A percentile compares a stretch with the other conserved stretches of the same genome.
Evolutionary conservation across 176 grass and related monocot genomes (phyloP).

Genomic region (Musa itinerans): DNA sequence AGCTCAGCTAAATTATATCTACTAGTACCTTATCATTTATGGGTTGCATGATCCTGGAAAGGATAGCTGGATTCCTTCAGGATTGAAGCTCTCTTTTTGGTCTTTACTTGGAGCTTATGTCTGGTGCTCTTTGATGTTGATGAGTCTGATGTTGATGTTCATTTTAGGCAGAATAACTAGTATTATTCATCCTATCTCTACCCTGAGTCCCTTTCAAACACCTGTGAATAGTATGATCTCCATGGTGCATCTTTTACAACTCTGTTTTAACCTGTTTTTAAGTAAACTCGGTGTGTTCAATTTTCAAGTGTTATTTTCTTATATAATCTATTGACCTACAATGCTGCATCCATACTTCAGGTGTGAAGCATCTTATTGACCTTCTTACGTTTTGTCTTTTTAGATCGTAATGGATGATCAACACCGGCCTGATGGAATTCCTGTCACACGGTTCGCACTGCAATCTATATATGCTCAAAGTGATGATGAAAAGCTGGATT

Average conservation of each 20-base stretch:
- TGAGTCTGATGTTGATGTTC: no score
- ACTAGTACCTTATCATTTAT: not conserved
- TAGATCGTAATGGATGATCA: slow-evolving; percentile 99
- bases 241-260: no score
- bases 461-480: slow-evolving; percentile 93
- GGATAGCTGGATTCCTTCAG: not conserved
- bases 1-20: not conserved
- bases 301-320: not conserved
- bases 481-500: slow-evolving; percentile 96
- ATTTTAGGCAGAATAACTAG: not conserved
- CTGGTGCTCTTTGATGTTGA: not conserved
- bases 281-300: no score
- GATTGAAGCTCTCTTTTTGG: not conserved
- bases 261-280: no score
- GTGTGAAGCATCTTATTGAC: not conserved
- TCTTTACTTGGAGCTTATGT: not conserved
- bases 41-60: not conserved
- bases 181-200: not conserved
- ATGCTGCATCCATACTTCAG: not conserved
- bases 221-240: not conserved
- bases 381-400: slow-evolving; percentile 15
- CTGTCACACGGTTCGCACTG: slow-evolving; percentile 77
- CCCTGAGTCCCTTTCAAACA: not conserved
- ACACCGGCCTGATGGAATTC: slow-evolving; percentile 82
- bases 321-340: not conserved